A percentile compares a stretch with the other conserved stretches of the same genome.
These are phyloP conservation scores for Malus hybrid DNA, from an alignment of 331 rosid genomes.

Conservation along the genomic window DNA sequence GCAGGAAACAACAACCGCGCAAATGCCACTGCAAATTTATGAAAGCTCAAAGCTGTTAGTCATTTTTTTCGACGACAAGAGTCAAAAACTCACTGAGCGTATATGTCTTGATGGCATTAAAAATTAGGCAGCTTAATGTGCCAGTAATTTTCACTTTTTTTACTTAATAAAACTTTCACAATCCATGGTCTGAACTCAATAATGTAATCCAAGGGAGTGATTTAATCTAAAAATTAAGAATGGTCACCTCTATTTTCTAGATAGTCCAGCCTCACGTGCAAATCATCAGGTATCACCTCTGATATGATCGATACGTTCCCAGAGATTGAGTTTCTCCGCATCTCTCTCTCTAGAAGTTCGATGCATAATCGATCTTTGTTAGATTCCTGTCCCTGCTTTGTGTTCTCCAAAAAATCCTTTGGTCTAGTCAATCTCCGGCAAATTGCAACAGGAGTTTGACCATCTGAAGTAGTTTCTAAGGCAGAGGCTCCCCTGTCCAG, in stretches of 20 bases:
- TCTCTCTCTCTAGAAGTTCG: slow-evolving; percentile 76
- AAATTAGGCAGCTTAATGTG: neutral
- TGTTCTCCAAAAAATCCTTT: slow-evolving; percentile 53
- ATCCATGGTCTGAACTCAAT: neutral
- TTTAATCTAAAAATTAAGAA: slow-evolving; percentile 5
- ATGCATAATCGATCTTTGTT: slow-evolving; percentile 80
- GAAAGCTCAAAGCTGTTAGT: neutral
- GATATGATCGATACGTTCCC: slow-evolving; percentile 31
- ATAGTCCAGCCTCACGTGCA: slow-evolving; percentile 53
- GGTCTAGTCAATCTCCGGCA: slow-evolving; percentile 75
- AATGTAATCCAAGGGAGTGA: slow-evolving; percentile 1
- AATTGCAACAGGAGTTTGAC: slow-evolving; percentile 76
- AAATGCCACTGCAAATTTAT: slow-evolving; percentile 55
- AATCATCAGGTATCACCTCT: slow-evolving; percentile 40
- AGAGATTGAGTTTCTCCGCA: slow-evolving; percentile 49
- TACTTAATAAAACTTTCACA: neutral
- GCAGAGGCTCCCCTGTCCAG: slow-evolving; percentile 64
- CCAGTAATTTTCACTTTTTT: neutral
- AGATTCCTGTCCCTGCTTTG: slow-evolving; percentile 45
- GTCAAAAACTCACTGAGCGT: neutral
- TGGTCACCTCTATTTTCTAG: slow-evolving; percentile 77
- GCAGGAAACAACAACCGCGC: slow-evolving; percentile 68
- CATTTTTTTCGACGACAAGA: slow-evolving; percentile 3
- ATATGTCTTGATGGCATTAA: neutral
- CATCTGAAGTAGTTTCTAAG: slow-evolving; percentile 57